Evolutionary conservation across 1,139 yeast species (phyloP).

Genomic region (Pichia sp.): DNA sequence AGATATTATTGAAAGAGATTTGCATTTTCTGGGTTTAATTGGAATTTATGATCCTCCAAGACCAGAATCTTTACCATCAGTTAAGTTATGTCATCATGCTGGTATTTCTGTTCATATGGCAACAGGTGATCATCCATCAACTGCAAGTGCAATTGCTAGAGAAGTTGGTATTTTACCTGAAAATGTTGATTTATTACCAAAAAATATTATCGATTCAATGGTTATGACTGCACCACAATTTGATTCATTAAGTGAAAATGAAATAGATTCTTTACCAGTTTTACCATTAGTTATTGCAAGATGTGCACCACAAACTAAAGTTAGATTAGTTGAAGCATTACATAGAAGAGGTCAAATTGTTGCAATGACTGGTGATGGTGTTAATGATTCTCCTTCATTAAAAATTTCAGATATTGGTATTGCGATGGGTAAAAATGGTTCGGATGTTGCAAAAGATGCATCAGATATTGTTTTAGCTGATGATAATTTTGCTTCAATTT

Average conservation of each 20-base stretch:
- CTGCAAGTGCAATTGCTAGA: slow-evolving; percentile 77
- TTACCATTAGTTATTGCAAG: slow-evolving; percentile 77
- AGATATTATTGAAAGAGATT: slow-evolving; percentile 46
- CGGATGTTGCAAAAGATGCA: slow-evolving; percentile 79
- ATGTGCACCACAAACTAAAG: slow-evolving; percentile 83
- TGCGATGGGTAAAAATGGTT: slow-evolving; percentile 81
- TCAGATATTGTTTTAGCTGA: slow-evolving; percentile 70
- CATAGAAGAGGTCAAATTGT: slow-evolving; percentile 66
- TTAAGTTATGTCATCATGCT: slow-evolving; percentile 62
- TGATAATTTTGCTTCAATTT: slow-evolving; percentile 72
- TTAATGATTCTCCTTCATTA: slow-evolving; percentile 76
- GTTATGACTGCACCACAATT: slow-evolving; percentile 73
- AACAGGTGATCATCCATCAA: slow-evolving; percentile 81
- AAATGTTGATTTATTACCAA: slow-evolving; percentile 56
- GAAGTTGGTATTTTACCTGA: slow-evolving; percentile 81
- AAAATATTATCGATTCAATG: slow-evolving; percentile 59
- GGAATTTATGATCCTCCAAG: slow-evolving; percentile 87
- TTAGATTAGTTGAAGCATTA: slow-evolving; percentile 75
- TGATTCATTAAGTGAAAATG: slow-evolving; percentile 55
- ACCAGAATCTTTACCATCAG: slow-evolving; percentile 63
- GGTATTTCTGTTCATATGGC: slow-evolving; percentile 82
- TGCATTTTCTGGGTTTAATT: slow-evolving; percentile 61
- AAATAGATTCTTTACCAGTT: slow-evolving; percentile 63
- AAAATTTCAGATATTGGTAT: slow-evolving; percentile 81
- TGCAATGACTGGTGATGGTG: slow-evolving; percentile 90